Evolutionary conservation across 1,284 basidiomycete species (phyloP).

Genomic region (Wallemia mellicola): DNA sequence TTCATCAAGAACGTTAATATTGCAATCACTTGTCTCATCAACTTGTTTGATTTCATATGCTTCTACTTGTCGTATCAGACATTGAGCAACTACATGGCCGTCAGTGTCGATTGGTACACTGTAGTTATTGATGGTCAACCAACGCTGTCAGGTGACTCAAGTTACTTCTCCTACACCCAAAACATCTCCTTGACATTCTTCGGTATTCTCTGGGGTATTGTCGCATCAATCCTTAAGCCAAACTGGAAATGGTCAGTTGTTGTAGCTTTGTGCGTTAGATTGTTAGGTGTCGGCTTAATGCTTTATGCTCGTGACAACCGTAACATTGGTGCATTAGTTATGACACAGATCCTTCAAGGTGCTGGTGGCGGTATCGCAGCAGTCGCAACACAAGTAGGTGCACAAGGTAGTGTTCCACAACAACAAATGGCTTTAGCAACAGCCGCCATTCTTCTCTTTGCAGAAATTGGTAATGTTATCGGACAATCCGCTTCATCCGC

Average conservation of each 20-base stretch:
- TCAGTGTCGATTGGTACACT: background rate
- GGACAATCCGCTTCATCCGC: conserved; percentile 22
- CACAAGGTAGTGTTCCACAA: conserved; percentile 47
- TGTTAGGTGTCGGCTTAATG: conserved; percentile 39
- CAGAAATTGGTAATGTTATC: conserved; percentile 42
- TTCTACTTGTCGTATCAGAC: conserved; percentile 15
- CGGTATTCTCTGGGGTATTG: conserved; percentile 28
- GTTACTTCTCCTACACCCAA: conserved; percentile 11
- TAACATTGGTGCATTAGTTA: conserved; percentile 16
- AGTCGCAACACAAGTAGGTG: conserved; percentile 35
- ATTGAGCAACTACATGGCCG: conserved; percentile 5
- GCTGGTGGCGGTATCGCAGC: conserved; percentile 48
- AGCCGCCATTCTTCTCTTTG: conserved; percentile 44
- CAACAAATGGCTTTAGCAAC: conserved; percentile 43
- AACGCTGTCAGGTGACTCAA: conserved; percentile 4
- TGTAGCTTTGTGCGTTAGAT: conserved; percentile 31
- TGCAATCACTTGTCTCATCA: conserved; percentile 13
- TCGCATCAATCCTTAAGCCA: conserved; percentile 2
- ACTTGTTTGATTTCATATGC: conserved; percentile 14
- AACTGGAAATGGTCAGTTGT: conserved; percentile 26
- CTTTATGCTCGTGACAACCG: background rate
- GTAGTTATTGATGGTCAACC: conserved; percentile 6
- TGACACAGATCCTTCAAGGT: conserved; percentile 34
- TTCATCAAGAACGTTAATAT: conserved; percentile 14
- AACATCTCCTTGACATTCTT: conserved; percentile 33